These are phyloP conservation scores for Cadophora sp. DNA, from an alignment of 2,329 filamentous ascomycete genomes.

Conservation along the genomic window DNA sequence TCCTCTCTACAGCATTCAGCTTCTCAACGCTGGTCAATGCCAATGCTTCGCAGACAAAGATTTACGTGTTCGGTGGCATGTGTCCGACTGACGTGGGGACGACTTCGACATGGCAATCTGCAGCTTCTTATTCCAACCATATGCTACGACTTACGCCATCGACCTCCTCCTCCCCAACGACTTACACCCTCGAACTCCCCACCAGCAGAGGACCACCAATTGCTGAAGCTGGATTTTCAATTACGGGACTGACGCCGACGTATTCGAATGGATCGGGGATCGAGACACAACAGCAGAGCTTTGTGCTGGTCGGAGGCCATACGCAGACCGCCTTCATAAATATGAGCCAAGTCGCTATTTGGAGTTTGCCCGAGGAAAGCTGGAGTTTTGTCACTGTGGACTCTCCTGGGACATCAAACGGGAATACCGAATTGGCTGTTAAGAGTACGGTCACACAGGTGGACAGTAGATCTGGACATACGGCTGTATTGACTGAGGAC, in stretches of 20 bases:
- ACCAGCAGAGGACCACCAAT: slow-evolving; percentile 65
- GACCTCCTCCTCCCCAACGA: slow-evolving; percentile 41
- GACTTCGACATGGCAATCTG: slow-evolving; percentile 64
- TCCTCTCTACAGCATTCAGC: slow-evolving; percentile 55
- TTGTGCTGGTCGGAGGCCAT: slow-evolving; percentile 85
- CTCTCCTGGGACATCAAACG: slow-evolving; percentile 44
- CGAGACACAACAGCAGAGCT: slow-evolving; percentile 76
- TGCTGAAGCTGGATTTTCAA: slow-evolving; percentile 84
- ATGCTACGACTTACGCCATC: slow-evolving; percentile 71
- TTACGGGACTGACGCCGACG: slow-evolving; percentile 76
- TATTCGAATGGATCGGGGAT: slow-evolving; percentile 70
- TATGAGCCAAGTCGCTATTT: slow-evolving; percentile 89
- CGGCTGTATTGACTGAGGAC: slow-evolving; percentile 79
- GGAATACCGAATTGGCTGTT: slow-evolving; percentile 63
- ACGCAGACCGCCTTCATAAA: slow-evolving; percentile 87
- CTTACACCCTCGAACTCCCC: slow-evolving; percentile 54
- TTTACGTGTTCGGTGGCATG: slow-evolving; percentile 81
- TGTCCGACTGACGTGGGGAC: slow-evolving; percentile 65
- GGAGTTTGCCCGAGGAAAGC: slow-evolving; percentile 82
- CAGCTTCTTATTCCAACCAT: slow-evolving; percentile 78
- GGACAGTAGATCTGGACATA: slow-evolving; percentile 89
- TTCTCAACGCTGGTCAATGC: slow-evolving; percentile 41
- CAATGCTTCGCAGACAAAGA: slow-evolving; percentile 42
- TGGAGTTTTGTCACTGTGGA: slow-evolving; percentile 84
- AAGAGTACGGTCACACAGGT: slow-evolving; percentile 46